Conservation (phyloP, 805 yeast genomes). For the Starmerella geochares region DNA sequence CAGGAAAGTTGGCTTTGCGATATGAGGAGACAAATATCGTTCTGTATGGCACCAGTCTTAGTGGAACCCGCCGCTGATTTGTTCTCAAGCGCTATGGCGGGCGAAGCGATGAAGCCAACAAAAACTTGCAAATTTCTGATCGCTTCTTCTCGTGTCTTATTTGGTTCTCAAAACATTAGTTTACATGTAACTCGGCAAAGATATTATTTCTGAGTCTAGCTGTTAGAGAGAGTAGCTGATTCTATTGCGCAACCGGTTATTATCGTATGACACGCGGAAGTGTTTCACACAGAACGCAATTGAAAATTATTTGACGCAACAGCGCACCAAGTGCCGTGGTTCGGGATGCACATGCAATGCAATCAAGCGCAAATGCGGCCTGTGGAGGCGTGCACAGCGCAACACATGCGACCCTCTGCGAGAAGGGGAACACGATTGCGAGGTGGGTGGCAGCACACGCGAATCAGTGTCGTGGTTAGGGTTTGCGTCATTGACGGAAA, state of each 20-base stretch:
- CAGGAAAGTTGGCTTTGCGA: slow-evolving; percentile 5
- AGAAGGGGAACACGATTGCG: not conserved
- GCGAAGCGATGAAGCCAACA: slow-evolving; percentile 20
- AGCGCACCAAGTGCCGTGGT: too few species aligned
- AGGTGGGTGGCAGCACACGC: slow-evolving; percentile 1
- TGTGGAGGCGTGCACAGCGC: too few species aligned
- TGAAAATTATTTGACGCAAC: not conserved
- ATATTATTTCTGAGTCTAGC: not conserved
- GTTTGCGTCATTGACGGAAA: not conserved
- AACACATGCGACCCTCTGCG: too few species aligned
- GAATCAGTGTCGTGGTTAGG: not conserved
- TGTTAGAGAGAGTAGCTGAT: not conserved
- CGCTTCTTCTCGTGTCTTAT: not conserved
- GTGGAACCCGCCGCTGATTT: slow-evolving; percentile 23
- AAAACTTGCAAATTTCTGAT: slow-evolving; percentile 25
- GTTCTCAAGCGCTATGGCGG: slow-evolving; percentile 24
- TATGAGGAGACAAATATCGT: slow-evolving; percentile 19
- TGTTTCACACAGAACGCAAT: too few species aligned
- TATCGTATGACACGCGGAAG: not conserved
- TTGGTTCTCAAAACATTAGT: not conserved
- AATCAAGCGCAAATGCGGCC: not conserved
- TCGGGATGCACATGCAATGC: not conserved
- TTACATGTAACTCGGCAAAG: too few species aligned
- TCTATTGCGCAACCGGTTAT: not conserved
- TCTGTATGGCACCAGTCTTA: slow-evolving; percentile 33